These are phyloP conservation scores for Epicoccum sorghinum DNA, from an alignment of 2,329 filamentous ascomycete genomes.

Conservation along the genomic window DNA sequence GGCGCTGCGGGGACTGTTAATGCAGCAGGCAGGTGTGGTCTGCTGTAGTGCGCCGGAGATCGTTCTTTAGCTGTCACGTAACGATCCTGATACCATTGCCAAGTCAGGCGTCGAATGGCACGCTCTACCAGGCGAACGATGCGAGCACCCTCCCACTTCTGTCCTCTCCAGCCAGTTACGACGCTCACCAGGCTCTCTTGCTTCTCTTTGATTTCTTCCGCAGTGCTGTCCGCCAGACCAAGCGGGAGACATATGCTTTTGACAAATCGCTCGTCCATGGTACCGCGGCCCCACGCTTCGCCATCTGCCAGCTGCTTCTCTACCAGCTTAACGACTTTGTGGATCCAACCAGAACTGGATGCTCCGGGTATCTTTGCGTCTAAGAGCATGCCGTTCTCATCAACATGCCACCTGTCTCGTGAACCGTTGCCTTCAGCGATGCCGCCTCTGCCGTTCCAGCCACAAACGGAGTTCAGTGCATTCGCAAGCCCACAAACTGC, in stretches of 20 bases:
- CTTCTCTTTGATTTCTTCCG: conserved; percentile 42
- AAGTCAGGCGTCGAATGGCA: conserved; percentile 75
- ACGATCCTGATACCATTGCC: conserved; percentile 87
- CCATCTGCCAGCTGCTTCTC: conserved; percentile 86
- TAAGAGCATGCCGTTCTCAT: conserved; percentile 79
- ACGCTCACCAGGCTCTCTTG: conserved; percentile 46
- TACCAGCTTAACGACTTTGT: conserved; percentile 89
- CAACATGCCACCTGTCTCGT: conserved; percentile 92
- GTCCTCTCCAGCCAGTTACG: conserved; percentile 66
- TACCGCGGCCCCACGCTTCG: conserved; percentile 80
- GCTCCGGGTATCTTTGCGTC: conserved; percentile 69
- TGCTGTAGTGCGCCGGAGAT: conserved; percentile 65
- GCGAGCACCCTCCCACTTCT: conserved; percentile 87
- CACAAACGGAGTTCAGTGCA: conserved; percentile 93
- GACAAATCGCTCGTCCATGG: conserved; percentile 58
- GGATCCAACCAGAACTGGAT: conserved; percentile 78
- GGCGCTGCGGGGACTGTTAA: conserved; percentile 85
- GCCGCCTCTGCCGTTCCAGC: conserved; percentile 89
- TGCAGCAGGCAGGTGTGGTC: conserved; percentile 74
- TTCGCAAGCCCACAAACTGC: conserved; percentile 95
- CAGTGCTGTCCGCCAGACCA: conserved; percentile 42
- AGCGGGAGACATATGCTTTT: conserved; percentile 56
- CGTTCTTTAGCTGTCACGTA: conserved; percentile 67
- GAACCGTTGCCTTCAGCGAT: conserved; percentile 74
- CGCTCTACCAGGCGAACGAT: conserved; percentile 85